A percentile compares a stretch with the other conserved stretches of the same genome.
These are phyloP conservation scores for Lactarius hatsudake DNA, from an alignment of 768 basidiomycete species.

Conservation along the genomic window DNA sequence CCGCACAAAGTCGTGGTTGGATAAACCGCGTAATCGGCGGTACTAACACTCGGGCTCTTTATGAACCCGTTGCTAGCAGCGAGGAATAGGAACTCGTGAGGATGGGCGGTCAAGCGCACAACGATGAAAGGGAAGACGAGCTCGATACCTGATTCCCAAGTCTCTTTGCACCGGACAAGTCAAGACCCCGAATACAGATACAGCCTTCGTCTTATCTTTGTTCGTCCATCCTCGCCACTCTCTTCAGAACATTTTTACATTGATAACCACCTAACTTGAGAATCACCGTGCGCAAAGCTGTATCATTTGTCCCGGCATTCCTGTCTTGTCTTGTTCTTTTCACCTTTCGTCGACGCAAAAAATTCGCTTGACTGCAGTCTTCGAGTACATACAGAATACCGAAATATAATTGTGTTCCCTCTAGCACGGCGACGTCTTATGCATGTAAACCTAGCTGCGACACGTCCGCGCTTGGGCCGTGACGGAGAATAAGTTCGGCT, in stretches of 20 bases:
- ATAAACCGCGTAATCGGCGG: slow-evolving; percentile 50
- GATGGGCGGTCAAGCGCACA: slow-evolving; percentile 41
- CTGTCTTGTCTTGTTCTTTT: background rate
- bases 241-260: background rate
- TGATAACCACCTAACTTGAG: background rate
- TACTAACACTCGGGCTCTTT: slow-evolving; percentile 38
- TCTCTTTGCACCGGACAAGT: slow-evolving; percentile 1
- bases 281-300: slow-evolving; percentile 2
- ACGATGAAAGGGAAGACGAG: slow-evolving; percentile 32
- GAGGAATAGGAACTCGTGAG: slow-evolving; percentile 60
- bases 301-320: background rate
- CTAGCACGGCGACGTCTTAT: background rate
- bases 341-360: background rate
- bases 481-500: slow-evolving; percentile 33
- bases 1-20: slow-evolving; percentile 41
- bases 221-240: slow-evolving; percentile 22
- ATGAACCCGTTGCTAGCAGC: slow-evolving; percentile 46
- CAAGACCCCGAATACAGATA: background rate
- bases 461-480: slow-evolving; percentile 33
- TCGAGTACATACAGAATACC: background rate
- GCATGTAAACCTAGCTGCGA: slow-evolving; percentile 4
- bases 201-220: slow-evolving; percentile 19
- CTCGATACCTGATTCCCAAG: slow-evolving; percentile 12
- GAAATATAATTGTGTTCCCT: slow-evolving; percentile 5
- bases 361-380: background rate